These are phyloP conservation scores for Mortierella sp. DNA, from an alignment of 371 early-diverging fungal species.

Conservation along the genomic window DNA sequence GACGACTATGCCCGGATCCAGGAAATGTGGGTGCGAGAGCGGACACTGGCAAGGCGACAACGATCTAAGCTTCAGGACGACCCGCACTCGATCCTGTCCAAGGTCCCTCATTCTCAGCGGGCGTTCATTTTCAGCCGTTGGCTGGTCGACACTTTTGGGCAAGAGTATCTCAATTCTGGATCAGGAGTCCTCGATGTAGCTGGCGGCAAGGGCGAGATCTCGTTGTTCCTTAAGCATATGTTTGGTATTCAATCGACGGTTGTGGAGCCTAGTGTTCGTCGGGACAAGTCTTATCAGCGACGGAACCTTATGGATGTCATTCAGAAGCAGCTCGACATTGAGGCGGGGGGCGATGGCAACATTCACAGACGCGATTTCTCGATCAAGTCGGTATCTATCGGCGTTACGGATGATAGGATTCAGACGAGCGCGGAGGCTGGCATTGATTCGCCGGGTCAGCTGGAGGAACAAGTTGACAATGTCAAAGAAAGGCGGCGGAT, in stretches of 20 bases:
- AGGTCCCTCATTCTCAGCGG: conserved; percentile 66
- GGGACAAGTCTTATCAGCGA: conserved; percentile 62
- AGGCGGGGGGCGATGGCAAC: conserved; percentile 49
- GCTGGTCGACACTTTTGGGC: conserved; percentile 61
- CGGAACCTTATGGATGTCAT: conserved; percentile 62
- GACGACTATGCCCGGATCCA: conserved; percentile 22
- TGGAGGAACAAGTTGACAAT: background rate
- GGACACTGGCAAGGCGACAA: conserved; percentile 26
- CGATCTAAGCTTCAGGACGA: conserved; percentile 44
- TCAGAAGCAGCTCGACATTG: conserved; percentile 50
- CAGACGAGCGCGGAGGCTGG: background rate
- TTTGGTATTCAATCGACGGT: conserved; percentile 62
- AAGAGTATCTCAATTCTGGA: conserved; percentile 43
- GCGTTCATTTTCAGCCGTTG: conserved; percentile 69
- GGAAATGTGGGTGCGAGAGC: conserved; percentile 63
- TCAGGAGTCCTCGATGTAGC: conserved; percentile 67
- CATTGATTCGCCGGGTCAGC: background rate
- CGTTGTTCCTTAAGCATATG: conserved; percentile 66
- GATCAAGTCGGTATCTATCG: background rate
- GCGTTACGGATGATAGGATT: background rate
- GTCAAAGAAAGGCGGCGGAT: conserved; percentile 51
- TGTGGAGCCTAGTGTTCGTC: conserved; percentile 65
- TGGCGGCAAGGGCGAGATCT: conserved; percentile 71
- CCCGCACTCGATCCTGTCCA: conserved; percentile 55
- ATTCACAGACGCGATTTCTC: conserved; percentile 29